Evolutionary conservation across 1,284 basidiomycete genomes (phyloP).

Genomic region (Ganoderma sp.): DNA sequence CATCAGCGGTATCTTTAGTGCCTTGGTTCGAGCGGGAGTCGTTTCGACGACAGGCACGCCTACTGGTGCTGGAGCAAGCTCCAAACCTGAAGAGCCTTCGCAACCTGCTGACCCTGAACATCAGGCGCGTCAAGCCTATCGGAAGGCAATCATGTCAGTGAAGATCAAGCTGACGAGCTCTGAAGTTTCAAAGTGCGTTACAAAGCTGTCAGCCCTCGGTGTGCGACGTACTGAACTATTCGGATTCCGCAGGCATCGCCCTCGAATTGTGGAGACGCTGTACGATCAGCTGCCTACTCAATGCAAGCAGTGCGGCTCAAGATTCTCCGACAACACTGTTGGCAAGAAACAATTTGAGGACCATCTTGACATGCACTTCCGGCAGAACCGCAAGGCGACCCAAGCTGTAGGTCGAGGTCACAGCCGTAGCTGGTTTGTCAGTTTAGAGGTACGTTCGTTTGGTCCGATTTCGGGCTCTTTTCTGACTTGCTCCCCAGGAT

Average conservation of each 20-base stretch:
- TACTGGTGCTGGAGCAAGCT: constrained; percentile 51
- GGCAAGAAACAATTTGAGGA: constrained; percentile 85
- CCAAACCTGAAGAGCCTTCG: constrained; percentile 45
- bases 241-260: constrained; percentile 57
- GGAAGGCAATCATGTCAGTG: constrained; percentile 71
- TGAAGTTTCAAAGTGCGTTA: constrained; percentile 72
- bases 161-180: constrained; percentile 71
- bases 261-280: constrained; percentile 67
- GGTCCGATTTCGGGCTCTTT: not conserved
- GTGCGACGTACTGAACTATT: constrained; percentile 19
- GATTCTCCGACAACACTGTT: constrained; percentile 75
- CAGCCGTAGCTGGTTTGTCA: constrained; percentile 90
- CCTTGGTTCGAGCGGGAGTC: constrained; percentile 77
- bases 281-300: constrained; percentile 80
- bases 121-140: constrained; percentile 66
- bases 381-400: constrained; percentile 88
- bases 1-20: constrained; percentile 67
- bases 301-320: constrained; percentile 94
- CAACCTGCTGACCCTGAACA: constrained; percentile 49
- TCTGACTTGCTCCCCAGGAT: constrained; percentile 56
- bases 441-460: constrained; percentile 71
- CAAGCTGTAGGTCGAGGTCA: constrained; percentile 88
- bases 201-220: constrained; percentile 31
- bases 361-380: constrained; percentile 98
- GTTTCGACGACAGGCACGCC: constrained; percentile 62